phyloP scores from a whole-genome alignment of 805 yeast species.

The Pichia californica region DNA sequence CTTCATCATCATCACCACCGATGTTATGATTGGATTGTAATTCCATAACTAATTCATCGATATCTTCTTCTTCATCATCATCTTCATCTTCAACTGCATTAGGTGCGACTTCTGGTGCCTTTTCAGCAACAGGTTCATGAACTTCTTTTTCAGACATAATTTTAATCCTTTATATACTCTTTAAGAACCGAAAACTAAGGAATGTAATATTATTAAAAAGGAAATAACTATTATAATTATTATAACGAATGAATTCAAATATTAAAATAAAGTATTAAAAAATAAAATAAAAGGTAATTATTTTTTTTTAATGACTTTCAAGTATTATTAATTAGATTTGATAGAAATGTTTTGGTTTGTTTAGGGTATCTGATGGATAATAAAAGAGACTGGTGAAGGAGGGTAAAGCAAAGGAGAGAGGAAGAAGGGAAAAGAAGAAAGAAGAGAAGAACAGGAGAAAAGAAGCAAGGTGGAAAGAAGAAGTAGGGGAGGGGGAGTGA shows the following conservation, averaged over 20 bases:
- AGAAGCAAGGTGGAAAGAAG: background rate
- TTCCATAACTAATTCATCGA: slow-evolving; percentile 69
- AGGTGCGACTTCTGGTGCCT: slow-evolving; percentile 54
- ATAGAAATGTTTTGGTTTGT: no score
- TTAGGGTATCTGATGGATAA: slow-evolving; percentile 2
- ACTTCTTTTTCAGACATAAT: slow-evolving; percentile 14
- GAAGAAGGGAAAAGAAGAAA: background rate
- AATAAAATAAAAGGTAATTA: no score
- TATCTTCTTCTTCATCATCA: slow-evolving; percentile 48
- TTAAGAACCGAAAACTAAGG: no score
- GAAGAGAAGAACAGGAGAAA: background rate
- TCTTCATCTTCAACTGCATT: slow-evolving; percentile 20
- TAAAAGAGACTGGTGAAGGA: slow-evolving; percentile 1
- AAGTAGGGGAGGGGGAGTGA: background rate
- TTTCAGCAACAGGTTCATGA: slow-evolving; percentile 34
- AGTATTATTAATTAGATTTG: background rate
- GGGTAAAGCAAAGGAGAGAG: background rate
- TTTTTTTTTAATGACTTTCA: background rate
- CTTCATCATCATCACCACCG: slow-evolving; percentile 42
- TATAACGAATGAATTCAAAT: no score
- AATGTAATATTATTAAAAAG: no score
- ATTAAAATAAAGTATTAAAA: no score
- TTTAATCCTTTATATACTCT: background rate
- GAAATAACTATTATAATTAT: no score
- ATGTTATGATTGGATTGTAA: slow-evolving; percentile 60